phyloP scores from a whole-genome alignment of 179 eudicot genomes.

The Drosera spatulata region DNA sequence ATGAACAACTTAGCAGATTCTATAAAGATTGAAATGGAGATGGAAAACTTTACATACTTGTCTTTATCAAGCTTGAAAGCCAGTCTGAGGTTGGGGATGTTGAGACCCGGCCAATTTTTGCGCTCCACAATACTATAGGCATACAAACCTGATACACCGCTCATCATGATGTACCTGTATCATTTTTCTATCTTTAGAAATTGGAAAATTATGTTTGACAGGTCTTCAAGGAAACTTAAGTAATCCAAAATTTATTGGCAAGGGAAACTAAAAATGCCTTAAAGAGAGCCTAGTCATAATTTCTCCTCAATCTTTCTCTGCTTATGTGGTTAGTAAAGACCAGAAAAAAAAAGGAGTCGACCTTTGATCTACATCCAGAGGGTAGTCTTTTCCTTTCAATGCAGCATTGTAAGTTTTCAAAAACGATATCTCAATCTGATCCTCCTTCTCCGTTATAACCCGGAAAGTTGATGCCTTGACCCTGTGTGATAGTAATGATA shows the following conservation, averaged over 20 bases:
- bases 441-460: slow-evolving; percentile 39
- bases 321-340: too few species aligned
- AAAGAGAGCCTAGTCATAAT: background rate
- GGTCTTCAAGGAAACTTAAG: background rate
- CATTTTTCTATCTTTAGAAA: background rate
- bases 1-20: background rate
- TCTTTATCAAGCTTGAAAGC: slow-evolving; percentile 38
- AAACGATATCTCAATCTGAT: slow-evolving; percentile 55
- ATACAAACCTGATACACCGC: slow-evolving; percentile 34
- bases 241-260: background rate
- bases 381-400: slow-evolving; percentile 15
- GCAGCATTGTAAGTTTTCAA: slow-evolving; percentile 37
- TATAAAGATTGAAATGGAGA: background rate
- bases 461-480: slow-evolving; percentile 23
- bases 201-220: background rate
- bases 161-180: slow-evolving; percentile 30
- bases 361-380: slow-evolving; percentile 68
- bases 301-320: too few species aligned
- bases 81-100: slow-evolving; percentile 35
- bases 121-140: slow-evolving; percentile 36
- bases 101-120: slow-evolving; percentile 26
- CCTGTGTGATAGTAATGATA: slow-evolving; percentile 14
- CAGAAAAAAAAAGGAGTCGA: background rate
- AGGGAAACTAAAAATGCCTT: background rate
- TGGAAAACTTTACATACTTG: slow-evolving; percentile 16